A percentile compares a stretch with the other conserved stretches of the same genome.
phyloP scores from a whole-genome alignment of 805 yeast genomes.

The Metschnikowia corniflorae region DNA sequence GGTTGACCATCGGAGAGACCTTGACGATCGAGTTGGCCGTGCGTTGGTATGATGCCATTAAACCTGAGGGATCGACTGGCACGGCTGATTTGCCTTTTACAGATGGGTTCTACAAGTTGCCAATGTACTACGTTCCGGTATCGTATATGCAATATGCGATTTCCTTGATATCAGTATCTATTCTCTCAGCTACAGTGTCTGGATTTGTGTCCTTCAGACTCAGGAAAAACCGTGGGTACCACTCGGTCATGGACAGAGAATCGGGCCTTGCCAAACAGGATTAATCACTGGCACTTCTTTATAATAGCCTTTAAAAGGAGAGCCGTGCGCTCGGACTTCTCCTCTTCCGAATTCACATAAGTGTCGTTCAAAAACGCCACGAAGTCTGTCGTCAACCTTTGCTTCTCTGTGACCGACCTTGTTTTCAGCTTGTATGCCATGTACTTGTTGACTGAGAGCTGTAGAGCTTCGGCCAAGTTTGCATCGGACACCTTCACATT shows the following conservation, averaged over 20 bases:
- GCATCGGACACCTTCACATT: slow-evolving; percentile 38
- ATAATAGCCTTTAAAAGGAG: slow-evolving; percentile 38
- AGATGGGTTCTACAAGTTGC: slow-evolving; percentile 41
- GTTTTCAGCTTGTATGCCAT: slow-evolving; percentile 53
- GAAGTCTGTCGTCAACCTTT: slow-evolving; percentile 29
- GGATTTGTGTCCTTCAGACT: slow-evolving; percentile 25
- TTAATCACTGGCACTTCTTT: slow-evolving; percentile 28
- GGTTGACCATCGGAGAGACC: slow-evolving; percentile 63
- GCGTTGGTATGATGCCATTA: slow-evolving; percentile 47
- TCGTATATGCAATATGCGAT: slow-evolving; percentile 21
- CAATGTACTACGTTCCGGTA: slow-evolving; percentile 26
- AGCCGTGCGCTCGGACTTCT: slow-evolving; percentile 25
- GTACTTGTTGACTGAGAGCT: slow-evolving; percentile 67
- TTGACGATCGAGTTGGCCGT: slow-evolving; percentile 56
- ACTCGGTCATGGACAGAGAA: slow-evolving; percentile 23
- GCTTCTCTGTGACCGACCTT: slow-evolving; percentile 27
- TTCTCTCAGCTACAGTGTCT: slow-evolving; percentile 23
- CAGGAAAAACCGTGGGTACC: slow-evolving; percentile 21
- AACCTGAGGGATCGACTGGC: slow-evolving; percentile 17
- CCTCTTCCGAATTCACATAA: slow-evolving; percentile 21
- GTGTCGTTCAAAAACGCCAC: slow-evolving; percentile 24
- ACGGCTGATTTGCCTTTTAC: slow-evolving; percentile 28
- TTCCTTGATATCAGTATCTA: slow-evolving; percentile 20
- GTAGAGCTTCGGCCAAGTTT: slow-evolving; percentile 56
- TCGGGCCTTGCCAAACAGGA: slow-evolving; percentile 22